Base-by-base conservation (phyloP, 2,329 filamentous ascomycete species). In the Zymoseptoria ardabiliae region DNA sequence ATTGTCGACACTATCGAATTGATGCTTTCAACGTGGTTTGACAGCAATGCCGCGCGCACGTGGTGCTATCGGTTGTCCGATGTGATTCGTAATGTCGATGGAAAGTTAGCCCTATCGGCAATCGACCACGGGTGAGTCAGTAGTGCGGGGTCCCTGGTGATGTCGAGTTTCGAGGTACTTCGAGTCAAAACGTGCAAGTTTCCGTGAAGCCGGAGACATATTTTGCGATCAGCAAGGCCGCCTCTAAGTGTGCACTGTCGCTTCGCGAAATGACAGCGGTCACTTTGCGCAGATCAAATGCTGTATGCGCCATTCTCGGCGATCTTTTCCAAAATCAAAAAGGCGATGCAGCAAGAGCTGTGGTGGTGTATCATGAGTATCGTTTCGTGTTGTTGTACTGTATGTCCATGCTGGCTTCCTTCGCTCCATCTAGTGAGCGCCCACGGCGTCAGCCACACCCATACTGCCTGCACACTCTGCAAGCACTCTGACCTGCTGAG, bases 401-500 rank as follows among this genome's bases (percentile, higher is more conserved):
- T 45, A 45, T 45, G 25, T 17, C 35, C 35, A 45, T 45, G 35
- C 35, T 45, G 35, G 4, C 35, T 45, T 45, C 11, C 35, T 45
- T 45, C 35, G 35, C 35, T 6, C 11, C 13, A 45, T 7, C 17
- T n/a, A 45, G 35, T 45, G 35, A 7, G 35, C 35, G 35, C 35
- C 35, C 11, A 45, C 35, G 35, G 35, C 35, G 17, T 45, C 35
- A 45, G 11, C 35, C 35, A 45, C 35, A n/a, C 35, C 35, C 35
- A 45, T 45, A 45, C 35, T 45, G 35, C 35, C 35, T 45, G 35
- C 35, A 4, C 84, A 87, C 64, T 82, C 79, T 9, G 82, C 75
- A 67, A 88, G 69, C 4, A 85, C 81, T 51, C 77, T 77, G 19
- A 86, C 81, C 73, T 88, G 85, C 63, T 83, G 78, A 19, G 80